Percentiles rank a stretch among this genome's conserved stretches.
phyloP scores from a whole-genome alignment of 139 green algal species.

The Auxenochlorella protothecoides region DNA sequence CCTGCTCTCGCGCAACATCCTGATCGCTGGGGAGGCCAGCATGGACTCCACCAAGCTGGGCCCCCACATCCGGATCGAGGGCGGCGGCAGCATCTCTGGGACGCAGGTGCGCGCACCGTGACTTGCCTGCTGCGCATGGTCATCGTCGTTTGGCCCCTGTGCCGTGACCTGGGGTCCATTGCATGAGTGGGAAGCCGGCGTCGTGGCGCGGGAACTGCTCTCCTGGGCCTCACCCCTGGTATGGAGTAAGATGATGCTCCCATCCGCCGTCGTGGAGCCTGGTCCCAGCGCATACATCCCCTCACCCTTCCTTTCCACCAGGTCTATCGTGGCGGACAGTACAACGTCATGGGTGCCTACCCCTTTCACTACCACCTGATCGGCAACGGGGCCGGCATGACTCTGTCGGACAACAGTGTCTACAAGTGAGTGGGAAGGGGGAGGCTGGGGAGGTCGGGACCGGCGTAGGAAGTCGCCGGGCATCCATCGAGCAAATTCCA shows the following conservation, averaged over 20 bases:
- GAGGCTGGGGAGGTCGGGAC: background rate
- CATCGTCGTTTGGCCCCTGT: no score
- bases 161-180: no score
- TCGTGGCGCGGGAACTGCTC: no score
- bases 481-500: no score
- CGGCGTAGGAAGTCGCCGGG: no score
- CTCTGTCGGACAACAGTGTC: constrained; percentile 33
- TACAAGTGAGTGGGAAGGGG: constrained; percentile 10
- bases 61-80: constrained; percentile 20
- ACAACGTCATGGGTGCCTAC: constrained; percentile 41
- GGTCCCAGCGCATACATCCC: background rate
- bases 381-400: constrained; percentile 7
- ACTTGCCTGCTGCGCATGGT: no score
- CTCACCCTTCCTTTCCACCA: background rate
- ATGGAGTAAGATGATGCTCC: no score
- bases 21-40: constrained; percentile 9
- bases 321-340: constrained; percentile 38
- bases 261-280: background rate
- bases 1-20: constrained; percentile 35
- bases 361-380: constrained; percentile 48
- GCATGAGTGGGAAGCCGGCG: no score
- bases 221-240: no score
- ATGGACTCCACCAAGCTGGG: constrained; percentile 1
- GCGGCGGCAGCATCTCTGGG: background rate
- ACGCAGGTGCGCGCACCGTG: background rate